Evolutionary conservation across 2,329 filamentous ascomycete species (phyloP), one percentile per base, ranked within the genome.

Genomic region (Phialocephala sp.): DNA sequence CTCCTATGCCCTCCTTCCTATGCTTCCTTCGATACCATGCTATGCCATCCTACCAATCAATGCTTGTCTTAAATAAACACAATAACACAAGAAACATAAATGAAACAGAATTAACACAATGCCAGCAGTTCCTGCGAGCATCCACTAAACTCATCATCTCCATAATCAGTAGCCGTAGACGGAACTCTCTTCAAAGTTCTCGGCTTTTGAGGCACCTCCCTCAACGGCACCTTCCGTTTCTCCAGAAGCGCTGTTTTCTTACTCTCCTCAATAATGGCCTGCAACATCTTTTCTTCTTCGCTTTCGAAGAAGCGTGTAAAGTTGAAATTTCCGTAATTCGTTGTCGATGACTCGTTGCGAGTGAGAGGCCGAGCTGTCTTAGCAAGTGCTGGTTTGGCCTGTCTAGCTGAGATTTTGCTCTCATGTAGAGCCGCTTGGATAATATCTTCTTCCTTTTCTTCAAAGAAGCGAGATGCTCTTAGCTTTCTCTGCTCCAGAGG

Each of bases 391-490:
- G 50, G 18, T 14, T 54, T 54, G 50, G 18, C 50, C 4, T 54
- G 50, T 24, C 32, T 54, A 5, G 50, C 66, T 27, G 66, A 45
- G 3, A 41, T 62, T 27, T 61, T 69, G 39, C 69, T 73, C 56
- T 74, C 72, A 9, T 71, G 50, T n/a, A 74, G 20, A 2, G 69
- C 73, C 4, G 72, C 72, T 47, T 67, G 62, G 11, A 73, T 8
- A 6, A 70, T 50, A 63, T 74, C 72, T 45, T 74, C 72, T 27
- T 73, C 71, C 50, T 75, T 75, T 43, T 75, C 73, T 57, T 71
- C 63, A 41, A 75, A 75, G 52, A 75, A 74, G 8, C 65, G 47
- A 6, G 20, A 20, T 52, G 22, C 8, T 18, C 22, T 20, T 11
- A 5, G 11, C 4, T 52, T 52, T 27, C 8, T 11, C 8, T 52